Evolutionary conservation across 1,139 yeast species (phyloP).

Genomic region (Protomyces pachydermus): DNA sequence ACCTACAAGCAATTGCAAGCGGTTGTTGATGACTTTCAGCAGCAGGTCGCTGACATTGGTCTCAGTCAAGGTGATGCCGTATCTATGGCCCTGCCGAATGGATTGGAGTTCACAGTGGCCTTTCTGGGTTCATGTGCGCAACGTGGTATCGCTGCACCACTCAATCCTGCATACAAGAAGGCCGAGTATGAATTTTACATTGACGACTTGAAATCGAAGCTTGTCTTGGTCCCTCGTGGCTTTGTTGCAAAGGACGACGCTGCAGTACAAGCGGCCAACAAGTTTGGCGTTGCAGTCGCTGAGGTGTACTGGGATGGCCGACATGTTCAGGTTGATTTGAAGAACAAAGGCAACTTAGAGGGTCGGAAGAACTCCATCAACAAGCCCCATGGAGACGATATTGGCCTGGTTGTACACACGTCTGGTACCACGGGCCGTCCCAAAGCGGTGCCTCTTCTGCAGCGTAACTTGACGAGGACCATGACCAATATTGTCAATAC

Average conservation of each 20-base stretch:
- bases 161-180: constrained; percentile 57
- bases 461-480: constrained; percentile 55
- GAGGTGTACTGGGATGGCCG: constrained; percentile 48
- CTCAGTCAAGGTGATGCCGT: constrained; percentile 39
- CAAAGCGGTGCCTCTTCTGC: constrained; percentile 62
- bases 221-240: constrained; percentile 55
- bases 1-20: constrained; percentile 19
- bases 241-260: constrained; percentile 37
- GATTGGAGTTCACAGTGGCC: constrained; percentile 52
- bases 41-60: constrained; percentile 24
- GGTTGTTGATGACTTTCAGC: constrained; percentile 22
- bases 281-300: constrained; percentile 46
- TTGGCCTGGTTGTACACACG: constrained; percentile 62
- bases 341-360: constrained; percentile 36
- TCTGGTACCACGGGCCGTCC: constrained; percentile 71
- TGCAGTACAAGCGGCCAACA: constrained; percentile 50
- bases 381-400: constrained; percentile 44
- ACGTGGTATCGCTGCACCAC: constrained; percentile 58
- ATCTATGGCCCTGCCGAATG: constrained; percentile 57
- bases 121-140: constrained; percentile 54
- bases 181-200: constrained; percentile 58
- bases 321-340: constrained; percentile 44
- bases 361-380: constrained; percentile 43
- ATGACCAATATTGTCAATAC: constrained; percentile 54
- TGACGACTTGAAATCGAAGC: constrained; percentile 53